Conservation (phyloP, 140 eudicot species). For the Oenanthe javanica region DNA sequence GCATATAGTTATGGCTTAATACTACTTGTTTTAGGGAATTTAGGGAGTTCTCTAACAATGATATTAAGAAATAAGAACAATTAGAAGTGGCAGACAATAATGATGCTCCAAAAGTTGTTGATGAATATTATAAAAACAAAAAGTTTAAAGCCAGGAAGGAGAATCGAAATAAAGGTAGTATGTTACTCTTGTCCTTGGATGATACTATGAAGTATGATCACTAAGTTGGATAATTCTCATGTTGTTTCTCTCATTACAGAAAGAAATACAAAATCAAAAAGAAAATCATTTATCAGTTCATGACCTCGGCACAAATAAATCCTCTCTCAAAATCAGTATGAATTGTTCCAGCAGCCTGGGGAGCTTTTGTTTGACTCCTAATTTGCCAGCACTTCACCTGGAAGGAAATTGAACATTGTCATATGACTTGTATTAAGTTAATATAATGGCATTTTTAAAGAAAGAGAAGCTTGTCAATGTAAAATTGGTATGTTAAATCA, state of each 20-base stretch:
- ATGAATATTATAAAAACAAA: not conserved
- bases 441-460: not conserved
- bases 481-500: not conserved
- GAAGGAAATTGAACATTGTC: not conserved
- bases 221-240: not conserved
- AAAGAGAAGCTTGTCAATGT: not conserved
- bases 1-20: not conserved
- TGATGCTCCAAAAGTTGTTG: not conserved
- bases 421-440: not conserved
- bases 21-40: not conserved
- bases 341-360: conserved; percentile 99
- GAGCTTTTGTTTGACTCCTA: conserved; percentile 84
- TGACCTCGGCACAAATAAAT: conserved; percentile 91
- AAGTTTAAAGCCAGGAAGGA: not conserved
- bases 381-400: conserved; percentile 99
- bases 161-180: not conserved
- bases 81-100: not conserved
- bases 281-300: conserved; percentile 8
- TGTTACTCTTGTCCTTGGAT: not conserved
- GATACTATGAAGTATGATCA: not conserved
- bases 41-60: not conserved
- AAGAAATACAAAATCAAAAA: not conserved
- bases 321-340: conserved; percentile 98
- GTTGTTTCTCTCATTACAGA: not conserved
- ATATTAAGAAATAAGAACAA: too few relatives aligned